Evolutionary conservation across 176 grass and related monocot genomes (phyloP).

Genomic region (Ananas comosus): DNA sequence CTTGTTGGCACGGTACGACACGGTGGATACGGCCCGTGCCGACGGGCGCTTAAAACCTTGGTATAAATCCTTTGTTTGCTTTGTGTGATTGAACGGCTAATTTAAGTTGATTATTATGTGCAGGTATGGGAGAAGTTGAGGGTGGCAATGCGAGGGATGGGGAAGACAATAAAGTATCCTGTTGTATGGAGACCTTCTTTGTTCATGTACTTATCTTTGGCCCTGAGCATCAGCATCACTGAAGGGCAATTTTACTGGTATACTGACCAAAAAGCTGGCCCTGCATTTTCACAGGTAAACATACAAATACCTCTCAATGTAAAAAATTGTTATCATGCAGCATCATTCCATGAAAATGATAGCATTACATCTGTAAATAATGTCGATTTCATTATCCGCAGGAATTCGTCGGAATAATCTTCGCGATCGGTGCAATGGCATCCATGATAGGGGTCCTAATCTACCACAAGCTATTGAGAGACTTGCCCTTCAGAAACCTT

Average conservation of each 20-base stretch:
- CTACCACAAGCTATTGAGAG: slow-evolving; percentile 75
- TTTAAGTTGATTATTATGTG: too few species aligned
- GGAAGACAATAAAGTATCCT: slow-evolving; percentile 54
- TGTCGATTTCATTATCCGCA: slow-evolving; percentile 21
- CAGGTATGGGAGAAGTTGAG: slow-evolving; percentile 52
- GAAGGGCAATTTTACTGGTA: slow-evolving; percentile 95
- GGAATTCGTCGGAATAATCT: slow-evolving; percentile 76
- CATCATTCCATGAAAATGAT: background rate
- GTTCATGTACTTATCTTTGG: slow-evolving; percentile 74
- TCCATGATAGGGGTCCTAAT: slow-evolving; percentile 88
- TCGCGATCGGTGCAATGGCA: slow-evolving; percentile 64
- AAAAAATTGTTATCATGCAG: too few species aligned
- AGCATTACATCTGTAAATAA: background rate
- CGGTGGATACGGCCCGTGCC: too few species aligned
- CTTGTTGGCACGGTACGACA: too few species aligned
- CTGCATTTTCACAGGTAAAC: slow-evolving; percentile 79
- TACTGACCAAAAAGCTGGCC: slow-evolving; percentile 63
- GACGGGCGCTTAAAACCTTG: too few species aligned
- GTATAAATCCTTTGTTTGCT: too few species aligned
- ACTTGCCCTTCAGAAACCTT: slow-evolving; percentile 61
- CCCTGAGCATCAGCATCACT: slow-evolving; percentile 79
- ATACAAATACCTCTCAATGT: too few species aligned
- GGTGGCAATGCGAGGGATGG: slow-evolving; percentile 52
- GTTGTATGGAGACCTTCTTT: slow-evolving; percentile 79
- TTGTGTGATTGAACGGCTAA: too few species aligned